Conservation (phyloP, 2,329 filamentous ascomycete species). For the Anthostomella pinea region DNA sequence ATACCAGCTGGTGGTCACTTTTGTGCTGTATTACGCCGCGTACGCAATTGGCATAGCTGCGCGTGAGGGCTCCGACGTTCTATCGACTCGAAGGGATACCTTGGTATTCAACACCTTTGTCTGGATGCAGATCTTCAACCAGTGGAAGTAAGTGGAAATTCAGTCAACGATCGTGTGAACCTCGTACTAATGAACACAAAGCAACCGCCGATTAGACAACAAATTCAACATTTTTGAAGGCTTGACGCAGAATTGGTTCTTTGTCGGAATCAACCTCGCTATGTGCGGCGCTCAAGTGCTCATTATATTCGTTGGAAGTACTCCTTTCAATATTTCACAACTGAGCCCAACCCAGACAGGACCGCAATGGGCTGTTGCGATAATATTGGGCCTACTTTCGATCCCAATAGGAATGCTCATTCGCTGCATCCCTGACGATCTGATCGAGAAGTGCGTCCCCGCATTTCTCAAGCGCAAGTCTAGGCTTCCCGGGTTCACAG, state of each 20-base stretch:
- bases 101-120: constrained; percentile 98
- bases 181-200: constrained; percentile 32
- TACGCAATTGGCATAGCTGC: constrained; percentile 51
- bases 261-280: constrained; percentile 77
- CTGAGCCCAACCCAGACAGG: constrained; percentile 55
- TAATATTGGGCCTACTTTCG: constrained; percentile 80
- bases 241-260: constrained; percentile 81
- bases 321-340: constrained; percentile 69
- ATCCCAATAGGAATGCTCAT: constrained; percentile 80
- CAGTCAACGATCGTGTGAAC: constrained; percentile 3
- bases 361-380: constrained; percentile 83
- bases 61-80: constrained; percentile 24
- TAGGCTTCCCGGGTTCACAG: constrained; percentile 52
- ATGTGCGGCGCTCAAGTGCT: constrained; percentile 89
- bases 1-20: constrained; percentile 78
- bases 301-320: constrained; percentile 83
- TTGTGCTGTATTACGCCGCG: constrained; percentile 78
- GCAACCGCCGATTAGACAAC: constrained; percentile 90
- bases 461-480: constrained; percentile 50
- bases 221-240: constrained; percentile 94
- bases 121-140: constrained; percentile 99
- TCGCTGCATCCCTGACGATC: constrained; percentile 75
- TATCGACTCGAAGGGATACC: constrained; percentile 60
- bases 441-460: constrained; percentile 53
- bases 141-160: constrained; percentile 72